Conservation (phyloP, 257 asterid genomes). For the Penstemon eatonii region DNA sequence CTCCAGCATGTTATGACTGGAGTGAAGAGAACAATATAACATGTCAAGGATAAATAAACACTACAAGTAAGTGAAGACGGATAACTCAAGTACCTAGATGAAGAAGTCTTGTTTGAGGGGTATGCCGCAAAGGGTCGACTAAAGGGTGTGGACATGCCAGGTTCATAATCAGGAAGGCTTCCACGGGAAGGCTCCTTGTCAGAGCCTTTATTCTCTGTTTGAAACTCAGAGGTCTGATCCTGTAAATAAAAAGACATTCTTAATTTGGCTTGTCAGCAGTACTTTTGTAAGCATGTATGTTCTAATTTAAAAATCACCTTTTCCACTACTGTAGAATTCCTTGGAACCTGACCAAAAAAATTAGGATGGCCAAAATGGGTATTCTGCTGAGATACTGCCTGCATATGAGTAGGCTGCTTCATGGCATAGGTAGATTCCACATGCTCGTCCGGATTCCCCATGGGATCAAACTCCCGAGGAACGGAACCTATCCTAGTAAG, state of each 20-base stretch:
- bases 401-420: slow-evolving; percentile 51
- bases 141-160: slow-evolving; percentile 39
- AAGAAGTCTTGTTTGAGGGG: slow-evolving; percentile 41
- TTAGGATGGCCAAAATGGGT: slow-evolving; percentile 54
- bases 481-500: slow-evolving; percentile 47
- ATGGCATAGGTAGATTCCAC: slow-evolving; percentile 43
- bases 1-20: slow-evolving; percentile 89
- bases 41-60: slow-evolving; percentile 6
- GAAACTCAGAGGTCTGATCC: slow-evolving; percentile 56
- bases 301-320: slow-evolving; percentile 43
- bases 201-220: slow-evolving; percentile 41
- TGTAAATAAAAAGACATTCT: slow-evolving; percentile 36
- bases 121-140: slow-evolving; percentile 44
- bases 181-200: slow-evolving; percentile 44
- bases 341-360: slow-evolving; percentile 49
- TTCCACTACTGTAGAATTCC: slow-evolving; percentile 36
- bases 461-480: slow-evolving; percentile 82
- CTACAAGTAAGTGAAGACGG: background rate
- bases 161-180: slow-evolving; percentile 40
- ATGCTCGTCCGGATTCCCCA: slow-evolving; percentile 78
- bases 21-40: slow-evolving; percentile 27
- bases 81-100: slow-evolving; percentile 53
- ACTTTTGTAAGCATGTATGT: slow-evolving; percentile 3
- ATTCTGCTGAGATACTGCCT: slow-evolving; percentile 41
- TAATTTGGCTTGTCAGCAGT: slow-evolving; percentile 14